Evolutionary conservation across 2,329 filamentous ascomycete genomes (phyloP).

Genomic region (Trichothecium roseum): DNA sequence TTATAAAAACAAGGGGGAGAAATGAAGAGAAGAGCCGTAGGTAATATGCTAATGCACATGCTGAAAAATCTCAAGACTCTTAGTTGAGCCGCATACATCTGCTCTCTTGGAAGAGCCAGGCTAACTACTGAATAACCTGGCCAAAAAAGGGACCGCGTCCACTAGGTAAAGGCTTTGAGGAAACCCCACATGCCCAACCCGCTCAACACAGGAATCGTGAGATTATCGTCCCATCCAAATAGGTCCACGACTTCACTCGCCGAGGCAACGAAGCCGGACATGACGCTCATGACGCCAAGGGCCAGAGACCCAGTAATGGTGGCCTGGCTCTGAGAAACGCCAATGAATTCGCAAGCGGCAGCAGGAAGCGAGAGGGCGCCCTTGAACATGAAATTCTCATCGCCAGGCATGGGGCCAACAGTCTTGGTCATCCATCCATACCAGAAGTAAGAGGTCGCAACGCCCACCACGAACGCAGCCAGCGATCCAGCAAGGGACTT

Average conservation of each 20-base stretch:
- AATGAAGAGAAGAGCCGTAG: not conserved
- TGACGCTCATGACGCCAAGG: constrained; percentile 69
- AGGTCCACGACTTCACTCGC: constrained; percentile 84
- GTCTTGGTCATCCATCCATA: constrained; percentile 77
- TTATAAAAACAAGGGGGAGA: too few species aligned
- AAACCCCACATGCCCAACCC: constrained; percentile 86
- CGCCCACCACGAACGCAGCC: constrained; percentile 73
- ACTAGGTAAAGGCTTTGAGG: constrained; percentile 69
- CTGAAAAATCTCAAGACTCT: not conserved
- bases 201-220: constrained; percentile 90
- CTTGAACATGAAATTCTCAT: constrained; percentile 67
- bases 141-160: not conserved
- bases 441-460: constrained; percentile 74
- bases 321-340: constrained; percentile 45
- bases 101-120: not conserved
- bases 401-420: constrained; percentile 55
- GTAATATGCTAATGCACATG: not conserved
- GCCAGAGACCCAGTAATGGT: constrained; percentile 62
- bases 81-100: not conserved
- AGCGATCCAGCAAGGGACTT: constrained; percentile 87
- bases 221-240: constrained; percentile 92
- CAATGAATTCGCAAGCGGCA: constrained; percentile 46
- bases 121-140: too few species aligned
- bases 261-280: constrained; percentile 81
- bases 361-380: constrained; percentile 63